phyloP scores from a whole-genome alignment of 2,329 filamentous ascomycete species.

The Immersiporthe knoxdaviesiana region DNA sequence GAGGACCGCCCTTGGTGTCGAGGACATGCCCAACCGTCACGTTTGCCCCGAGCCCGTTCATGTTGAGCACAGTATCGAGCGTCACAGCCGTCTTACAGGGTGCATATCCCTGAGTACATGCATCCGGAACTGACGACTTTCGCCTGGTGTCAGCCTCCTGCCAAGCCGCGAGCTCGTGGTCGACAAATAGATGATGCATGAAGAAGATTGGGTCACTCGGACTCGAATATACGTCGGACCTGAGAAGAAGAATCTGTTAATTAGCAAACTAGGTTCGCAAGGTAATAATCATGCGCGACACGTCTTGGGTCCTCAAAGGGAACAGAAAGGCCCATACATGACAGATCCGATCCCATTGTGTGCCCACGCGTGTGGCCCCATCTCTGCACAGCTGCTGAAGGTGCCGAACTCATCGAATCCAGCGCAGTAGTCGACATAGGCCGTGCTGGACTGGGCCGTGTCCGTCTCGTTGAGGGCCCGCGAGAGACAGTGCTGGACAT shows the following conservation, averaged over 20 bases:
- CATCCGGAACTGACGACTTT: conserved; percentile 1
- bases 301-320: not conserved
- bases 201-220: conserved; percentile 19
- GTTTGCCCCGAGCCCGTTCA: conserved; percentile 17
- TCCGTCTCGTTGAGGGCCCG: conserved; percentile 14
- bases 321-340: conserved; percentile 3
- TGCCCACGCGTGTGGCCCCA: conserved; percentile 16
- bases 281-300: no score
- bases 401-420: not conserved
- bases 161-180: conserved; percentile 17
- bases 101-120: conserved; percentile 12
- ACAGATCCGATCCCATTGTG: conserved; percentile 22
- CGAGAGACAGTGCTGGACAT: conserved; percentile 15
- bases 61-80: conserved; percentile 8
- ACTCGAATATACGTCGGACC: conserved; percentile 8
- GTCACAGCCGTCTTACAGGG: conserved; percentile 11
- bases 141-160: conserved; percentile 11
- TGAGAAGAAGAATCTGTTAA: not conserved
- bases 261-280: not conserved
- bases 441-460: conserved; percentile 1
- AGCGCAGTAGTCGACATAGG: conserved; percentile 9
- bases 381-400: conserved; percentile 13
- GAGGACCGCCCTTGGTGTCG: not conserved
- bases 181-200: conserved; percentile 22
- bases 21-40: conserved; percentile 12